phyloP scores from a whole-genome alignment of 2,329 filamentous ascomycete species.

The Colletotrichum australisinense region DNA sequence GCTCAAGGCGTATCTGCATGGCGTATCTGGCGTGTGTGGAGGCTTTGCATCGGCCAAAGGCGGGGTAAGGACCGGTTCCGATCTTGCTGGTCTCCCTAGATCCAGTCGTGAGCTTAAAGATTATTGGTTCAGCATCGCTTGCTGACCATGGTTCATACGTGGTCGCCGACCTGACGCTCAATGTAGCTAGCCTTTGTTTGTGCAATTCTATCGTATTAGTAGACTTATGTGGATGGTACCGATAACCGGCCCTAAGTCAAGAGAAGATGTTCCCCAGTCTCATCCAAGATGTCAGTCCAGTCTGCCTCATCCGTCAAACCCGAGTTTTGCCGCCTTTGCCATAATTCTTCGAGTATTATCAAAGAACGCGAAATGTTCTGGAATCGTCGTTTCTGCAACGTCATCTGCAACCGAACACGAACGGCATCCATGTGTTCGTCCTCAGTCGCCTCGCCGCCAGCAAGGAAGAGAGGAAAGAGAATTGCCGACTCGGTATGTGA shows the following conservation, averaged over 20 bases:
- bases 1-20: conserved; percentile 7
- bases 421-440: conserved; percentile 20
- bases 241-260: conserved; percentile 9
- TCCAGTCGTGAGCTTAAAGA: neutral
- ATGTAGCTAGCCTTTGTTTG: neutral
- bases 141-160: neutral
- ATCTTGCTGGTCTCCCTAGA: neutral
- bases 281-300: conserved; percentile 24
- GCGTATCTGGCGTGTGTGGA: conserved; percentile 24
- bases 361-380: conserved; percentile 19
- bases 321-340: conserved; percentile 1
- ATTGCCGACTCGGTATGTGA: conserved; percentile 29
- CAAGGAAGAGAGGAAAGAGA: conserved; percentile 32
- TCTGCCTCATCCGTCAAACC: neutral
- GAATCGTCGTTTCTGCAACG: conserved; percentile 24
- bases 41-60: neutral
- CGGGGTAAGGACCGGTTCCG: neutral
- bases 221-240: neutral
- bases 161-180: neutral
- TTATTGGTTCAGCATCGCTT: neutral
- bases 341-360: conserved; percentile 16
- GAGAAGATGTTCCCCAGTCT: conserved; percentile 16
- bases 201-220: neutral
- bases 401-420: conserved; percentile 20
- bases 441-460: conserved; percentile 29